These are phyloP conservation scores for Cyclotella kingstonii DNA, from an alignment of 108 stramenopile species.

Conservation along the genomic window DNA sequence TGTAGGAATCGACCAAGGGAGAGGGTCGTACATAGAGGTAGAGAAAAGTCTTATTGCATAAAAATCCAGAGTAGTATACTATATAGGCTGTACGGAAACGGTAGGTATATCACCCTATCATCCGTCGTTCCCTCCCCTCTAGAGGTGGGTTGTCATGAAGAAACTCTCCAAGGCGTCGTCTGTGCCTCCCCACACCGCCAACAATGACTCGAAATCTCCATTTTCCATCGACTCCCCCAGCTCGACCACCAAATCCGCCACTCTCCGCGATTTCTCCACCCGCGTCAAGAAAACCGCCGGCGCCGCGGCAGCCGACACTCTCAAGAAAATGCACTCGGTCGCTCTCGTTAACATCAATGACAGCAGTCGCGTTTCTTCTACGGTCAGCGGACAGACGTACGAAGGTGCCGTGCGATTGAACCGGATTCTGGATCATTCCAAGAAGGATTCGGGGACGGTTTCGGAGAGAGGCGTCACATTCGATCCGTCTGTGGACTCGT, in stretches of 20 bases:
- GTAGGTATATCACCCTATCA: too few relatives aligned
- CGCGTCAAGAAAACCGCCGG: background rate
- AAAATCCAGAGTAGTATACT: too few relatives aligned
- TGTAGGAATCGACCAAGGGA: too few relatives aligned
- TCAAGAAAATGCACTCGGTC: too few relatives aligned
- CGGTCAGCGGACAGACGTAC: constrained; percentile 29
- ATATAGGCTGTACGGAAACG: too few relatives aligned
- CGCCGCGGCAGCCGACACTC: background rate
- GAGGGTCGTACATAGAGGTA: too few relatives aligned
- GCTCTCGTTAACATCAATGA: too few relatives aligned
- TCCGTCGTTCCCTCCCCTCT: too few relatives aligned
- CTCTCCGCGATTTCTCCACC: background rate
- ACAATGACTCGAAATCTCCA: background rate
- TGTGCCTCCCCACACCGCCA: background rate
- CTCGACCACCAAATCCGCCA: background rate
- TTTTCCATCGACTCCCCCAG: background rate
- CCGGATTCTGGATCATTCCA: constrained; percentile 53
- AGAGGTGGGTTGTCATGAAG: too few relatives aligned
- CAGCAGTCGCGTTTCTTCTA: background rate
- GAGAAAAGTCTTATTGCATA: too few relatives aligned
- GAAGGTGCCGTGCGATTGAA: constrained; percentile 71
- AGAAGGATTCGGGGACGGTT: too few relatives aligned
- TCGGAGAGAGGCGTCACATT: background rate
- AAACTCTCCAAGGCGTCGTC: background rate
- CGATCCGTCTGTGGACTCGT: background rate